Evolutionary conservation across 306 rosid species (phyloP), one percentile per base, ranked within the genome.

Genomic region (Lotus japonicus): DNA sequence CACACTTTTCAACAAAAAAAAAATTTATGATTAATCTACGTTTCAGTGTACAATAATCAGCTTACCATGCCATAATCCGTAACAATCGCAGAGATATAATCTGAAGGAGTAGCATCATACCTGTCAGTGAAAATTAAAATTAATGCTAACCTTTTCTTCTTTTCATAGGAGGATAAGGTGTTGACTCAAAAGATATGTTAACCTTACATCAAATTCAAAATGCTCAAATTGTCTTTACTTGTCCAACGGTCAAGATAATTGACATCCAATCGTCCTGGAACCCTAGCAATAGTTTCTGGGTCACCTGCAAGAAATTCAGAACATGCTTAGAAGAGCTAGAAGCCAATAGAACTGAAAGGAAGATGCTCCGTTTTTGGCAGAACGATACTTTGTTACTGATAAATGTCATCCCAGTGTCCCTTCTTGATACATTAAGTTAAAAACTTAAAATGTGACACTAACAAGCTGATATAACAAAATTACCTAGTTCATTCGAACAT

Each of bases 61-160:
- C 83, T 80, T 80, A 90, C 96, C 95, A 85, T 85, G 86, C 96
- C 96, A 73, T 87, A 81, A 82, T 90, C 96, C 13, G 96, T 85
- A 59, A 90, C 74, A 55, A 90, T 90, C 77, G 83, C 79, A 5
- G 96, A 85, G 72, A 90, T 58, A 71, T 90, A 90, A 74, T 90
- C 96, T 7, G 94, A 68, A 7, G 96, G 96, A 38, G 92, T 90
- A 23, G 80, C 84, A 67, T 90, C 96, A 45, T 87, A 90, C 85
- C 96, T 90, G 75, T 51, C 26, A 12, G 26, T 35, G 60, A 55
- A 76, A 26, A 58, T 38, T 38, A 84, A 38, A 49, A 58, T 71
- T 39, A 13, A 48, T 16, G 14, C 13, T 35, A 35, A 35, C 39
- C 6, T 6, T 35, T 35, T 35, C 39, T 35, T 35, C 39, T 35